Evolutionary conservation across 2,329 filamentous ascomycete genomes (phyloP).

Genomic region (Grosmannia serpens): DNA sequence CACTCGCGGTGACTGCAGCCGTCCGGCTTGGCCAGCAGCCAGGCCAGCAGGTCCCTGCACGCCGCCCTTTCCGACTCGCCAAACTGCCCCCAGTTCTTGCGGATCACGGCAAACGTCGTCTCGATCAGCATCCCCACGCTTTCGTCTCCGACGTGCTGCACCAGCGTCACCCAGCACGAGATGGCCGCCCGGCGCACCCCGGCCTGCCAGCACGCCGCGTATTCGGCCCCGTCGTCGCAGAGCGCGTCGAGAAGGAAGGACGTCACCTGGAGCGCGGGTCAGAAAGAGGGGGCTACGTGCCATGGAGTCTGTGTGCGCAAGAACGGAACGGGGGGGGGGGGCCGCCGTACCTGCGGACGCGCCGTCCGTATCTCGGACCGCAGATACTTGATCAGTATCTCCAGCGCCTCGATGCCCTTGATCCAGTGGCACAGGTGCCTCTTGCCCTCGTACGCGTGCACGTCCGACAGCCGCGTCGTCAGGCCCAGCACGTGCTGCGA

Average conservation of each 20-base stretch:
- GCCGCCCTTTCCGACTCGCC: constrained; percentile 45
- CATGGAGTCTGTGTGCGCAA: too few species aligned
- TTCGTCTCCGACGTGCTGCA: constrained; percentile 61
- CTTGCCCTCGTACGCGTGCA: constrained; percentile 21
- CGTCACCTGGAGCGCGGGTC: constrained; percentile 51
- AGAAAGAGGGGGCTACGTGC: constrained; percentile 16
- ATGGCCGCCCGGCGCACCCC: constrained; percentile 66
- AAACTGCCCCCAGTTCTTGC: constrained; percentile 65
- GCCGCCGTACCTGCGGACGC: constrained; percentile 70
- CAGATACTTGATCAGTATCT: constrained; percentile 74
- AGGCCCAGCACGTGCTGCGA: constrained; percentile 77
- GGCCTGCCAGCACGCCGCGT: constrained; percentile 9
- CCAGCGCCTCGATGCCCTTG: constrained; percentile 57
- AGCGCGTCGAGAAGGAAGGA: constrained; percentile 85
- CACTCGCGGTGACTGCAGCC: constrained; percentile 44
- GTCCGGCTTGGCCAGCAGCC: constrained; percentile 35
- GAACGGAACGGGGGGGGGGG: too few species aligned
- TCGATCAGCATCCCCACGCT: constrained; percentile 63
- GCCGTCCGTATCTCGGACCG: constrained; percentile 64
- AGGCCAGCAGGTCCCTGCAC: constrained; percentile 51
- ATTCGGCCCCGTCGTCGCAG: constrained; percentile 42
- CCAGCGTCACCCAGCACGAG: constrained; percentile 70
- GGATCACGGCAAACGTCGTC: constrained; percentile 79
- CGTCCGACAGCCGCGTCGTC: constrained; percentile 69
- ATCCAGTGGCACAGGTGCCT: constrained; percentile 13